Conservation (phyloP, 139 green algal genomes). For the Picochlorum costavermella region DNA sequence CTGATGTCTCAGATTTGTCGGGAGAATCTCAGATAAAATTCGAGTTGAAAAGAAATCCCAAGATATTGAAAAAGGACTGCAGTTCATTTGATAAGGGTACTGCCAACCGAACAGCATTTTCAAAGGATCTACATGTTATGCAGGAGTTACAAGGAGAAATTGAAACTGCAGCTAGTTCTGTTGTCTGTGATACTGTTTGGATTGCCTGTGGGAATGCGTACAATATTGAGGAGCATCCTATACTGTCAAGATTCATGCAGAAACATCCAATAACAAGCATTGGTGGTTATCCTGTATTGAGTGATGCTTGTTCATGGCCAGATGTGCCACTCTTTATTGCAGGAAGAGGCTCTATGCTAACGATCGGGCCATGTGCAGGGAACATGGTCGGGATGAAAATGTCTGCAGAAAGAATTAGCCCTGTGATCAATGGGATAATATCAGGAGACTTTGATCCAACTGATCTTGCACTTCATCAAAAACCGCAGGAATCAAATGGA, state of each 20-base stretch:
- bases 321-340: slow-evolving; percentile 14
- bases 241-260: slow-evolving; percentile 8
- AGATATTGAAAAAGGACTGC: not conserved
- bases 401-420: slow-evolving; percentile 17
- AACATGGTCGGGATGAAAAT: slow-evolving; percentile 18
- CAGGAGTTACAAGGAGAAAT: not conserved
- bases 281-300: slow-evolving; percentile 18
- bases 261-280: not conserved
- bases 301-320: slow-evolving; percentile 10
- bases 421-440: slow-evolving; percentile 6
- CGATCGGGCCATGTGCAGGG: slow-evolving; percentile 18
- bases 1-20: not conserved
- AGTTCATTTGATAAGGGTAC: not conserved
- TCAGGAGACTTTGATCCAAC: slow-evolving; percentile 3
- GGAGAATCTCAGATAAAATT: not conserved
- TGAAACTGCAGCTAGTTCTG: not conserved
- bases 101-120: not conserved
- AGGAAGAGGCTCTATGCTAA: slow-evolving; percentile 15
- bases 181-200: slow-evolving; percentile 14
- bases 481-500: slow-evolving; percentile 1
- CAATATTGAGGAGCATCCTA: slow-evolving; percentile 3
- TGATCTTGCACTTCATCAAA: not conserved
- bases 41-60: not conserved
- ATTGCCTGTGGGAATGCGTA: slow-evolving; percentile 25
- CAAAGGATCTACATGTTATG: not conserved